Evolutionary conservation across 768 basidiomycete genomes (phyloP).

Genomic region (Nevesoporus exiguus): DNA sequence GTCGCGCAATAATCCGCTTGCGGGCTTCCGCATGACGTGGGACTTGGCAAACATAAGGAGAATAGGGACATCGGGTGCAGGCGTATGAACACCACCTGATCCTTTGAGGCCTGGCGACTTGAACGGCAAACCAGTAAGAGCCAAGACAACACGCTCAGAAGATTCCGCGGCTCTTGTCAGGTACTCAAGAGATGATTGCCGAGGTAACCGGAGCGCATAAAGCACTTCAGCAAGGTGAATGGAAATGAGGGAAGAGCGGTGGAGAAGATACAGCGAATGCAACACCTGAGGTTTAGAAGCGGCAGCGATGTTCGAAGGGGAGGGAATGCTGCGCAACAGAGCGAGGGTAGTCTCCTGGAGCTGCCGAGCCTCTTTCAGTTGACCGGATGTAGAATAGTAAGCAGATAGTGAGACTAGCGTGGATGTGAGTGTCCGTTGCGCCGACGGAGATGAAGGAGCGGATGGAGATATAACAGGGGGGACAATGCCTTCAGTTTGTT

Average conservation of each 20-base stretch:
- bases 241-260: conserved; percentile 70
- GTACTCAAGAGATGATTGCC: conserved; percentile 49
- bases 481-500: conserved; percentile 16
- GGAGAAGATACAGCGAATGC: conserved; percentile 63
- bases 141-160: conserved; percentile 60
- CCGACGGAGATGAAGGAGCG: conserved; percentile 54
- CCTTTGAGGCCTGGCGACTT: conserved; percentile 34
- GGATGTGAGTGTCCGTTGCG: conserved; percentile 59
- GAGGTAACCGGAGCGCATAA: conserved; percentile 44
- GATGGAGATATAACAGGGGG: conserved; percentile 33
- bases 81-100: conserved; percentile 35
- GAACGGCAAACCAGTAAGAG: conserved; percentile 44
- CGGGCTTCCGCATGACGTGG: conserved; percentile 49
- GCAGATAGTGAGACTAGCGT: conserved; percentile 70
- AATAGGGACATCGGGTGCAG: conserved; percentile 40
- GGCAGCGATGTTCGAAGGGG: conserved; percentile 41
- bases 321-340: conserved; percentile 52
- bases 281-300: conserved; percentile 56
- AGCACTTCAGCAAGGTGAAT: conserved; percentile 73
- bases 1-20: conserved; percentile 59
- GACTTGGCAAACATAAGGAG: conserved; percentile 45
- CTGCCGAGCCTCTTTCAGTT: conserved; percentile 50
- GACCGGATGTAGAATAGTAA: conserved; percentile 58
- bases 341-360: conserved; percentile 55
- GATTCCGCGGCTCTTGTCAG: conserved; percentile 61